phyloP scores from a whole-genome alignment of 257 asterid genomes.

The Solanum chilense region DNA sequence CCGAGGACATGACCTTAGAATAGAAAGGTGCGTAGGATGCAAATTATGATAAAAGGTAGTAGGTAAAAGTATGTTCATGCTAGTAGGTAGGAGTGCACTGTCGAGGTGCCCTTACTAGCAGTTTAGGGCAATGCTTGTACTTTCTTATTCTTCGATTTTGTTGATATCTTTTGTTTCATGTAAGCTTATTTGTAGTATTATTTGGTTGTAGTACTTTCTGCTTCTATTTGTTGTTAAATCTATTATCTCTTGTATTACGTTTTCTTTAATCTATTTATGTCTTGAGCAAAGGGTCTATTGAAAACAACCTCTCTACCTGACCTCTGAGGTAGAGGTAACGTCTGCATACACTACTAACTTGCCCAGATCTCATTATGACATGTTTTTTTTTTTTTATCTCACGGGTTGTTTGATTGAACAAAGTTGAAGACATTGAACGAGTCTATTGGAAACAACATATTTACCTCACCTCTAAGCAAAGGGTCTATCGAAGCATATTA shows the following conservation, averaged over 20 bases:
- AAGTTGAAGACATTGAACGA: neutral
- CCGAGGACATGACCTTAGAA: neutral
- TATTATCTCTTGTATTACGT: neutral
- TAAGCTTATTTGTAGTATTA: neutral
- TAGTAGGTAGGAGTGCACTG: neutral
- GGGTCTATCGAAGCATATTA: neutral
- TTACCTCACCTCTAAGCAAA: neutral
- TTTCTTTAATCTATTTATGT: neutral
- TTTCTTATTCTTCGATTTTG: neutral
- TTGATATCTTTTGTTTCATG: neutral
- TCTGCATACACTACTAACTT: neutral
- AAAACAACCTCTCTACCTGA: neutral
- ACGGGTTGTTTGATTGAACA: neutral
- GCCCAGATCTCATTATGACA: neutral
- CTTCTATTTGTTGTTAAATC: neutral
- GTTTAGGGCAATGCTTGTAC: neutral
- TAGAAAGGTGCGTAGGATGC: neutral
- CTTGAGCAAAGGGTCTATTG: neutral
- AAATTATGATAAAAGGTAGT: neutral
- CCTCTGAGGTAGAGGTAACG: neutral
- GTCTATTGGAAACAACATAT: neutral
- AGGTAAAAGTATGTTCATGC: too few species aligned
- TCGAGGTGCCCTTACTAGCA: neutral
- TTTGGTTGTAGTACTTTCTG: neutral
- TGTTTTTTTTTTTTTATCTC: neutral